Base-by-base conservation (phyloP, 2,329 filamentous ascomycete species). In the Phyllosticta ampelicida region DNA sequence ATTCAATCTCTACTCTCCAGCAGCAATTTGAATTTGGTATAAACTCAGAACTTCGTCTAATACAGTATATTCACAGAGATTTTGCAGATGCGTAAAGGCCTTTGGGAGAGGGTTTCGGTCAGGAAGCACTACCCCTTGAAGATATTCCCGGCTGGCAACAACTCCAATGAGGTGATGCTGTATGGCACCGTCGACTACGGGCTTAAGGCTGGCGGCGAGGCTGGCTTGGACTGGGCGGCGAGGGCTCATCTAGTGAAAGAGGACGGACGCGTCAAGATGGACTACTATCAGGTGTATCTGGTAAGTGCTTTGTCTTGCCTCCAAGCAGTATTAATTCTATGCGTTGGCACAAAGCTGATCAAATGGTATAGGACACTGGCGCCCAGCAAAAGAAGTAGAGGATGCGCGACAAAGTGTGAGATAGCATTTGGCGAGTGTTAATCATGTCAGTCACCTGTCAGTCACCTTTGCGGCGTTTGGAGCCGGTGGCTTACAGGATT, bases 241-340 rank as follows among this genome's bases (percentile, higher is more conserved):
- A 71, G 78, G 61, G 81, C 78, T 3, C 72, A 79, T 56, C 74
- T 86, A 51, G 68, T 74, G 26, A 76, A 78, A 5, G 72, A 73
- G 51, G 75, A 78, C 51, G 81, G 78, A 3, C 75, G 74, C 62
- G 78, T 82, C 65, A 80, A 75, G 68, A 74, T 80, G 71, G 69
- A 73, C 28, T 78, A 76, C 61, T 81, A 82, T 66, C 78, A 81
- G 65, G 78, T 81, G 5, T 81, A 80, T 64, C 61, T 81, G 63
- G 78, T 80, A 61, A 70, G 76, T 71, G 20, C 18, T 23, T 5
- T 21, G 13, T 29, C 48, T 23, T 50, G 2, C n/a, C 26, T n/a
- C 9, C 26, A 53, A 19, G 49, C 19, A n/a, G 36, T 44, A 4
- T 16, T n/a, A n/a, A 44, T 6, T 2, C 8, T 44, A 16, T 5